Evolutionary conservation across 257 asterid species (phyloP).

Genomic region (Eucommia ulmoides): DNA sequence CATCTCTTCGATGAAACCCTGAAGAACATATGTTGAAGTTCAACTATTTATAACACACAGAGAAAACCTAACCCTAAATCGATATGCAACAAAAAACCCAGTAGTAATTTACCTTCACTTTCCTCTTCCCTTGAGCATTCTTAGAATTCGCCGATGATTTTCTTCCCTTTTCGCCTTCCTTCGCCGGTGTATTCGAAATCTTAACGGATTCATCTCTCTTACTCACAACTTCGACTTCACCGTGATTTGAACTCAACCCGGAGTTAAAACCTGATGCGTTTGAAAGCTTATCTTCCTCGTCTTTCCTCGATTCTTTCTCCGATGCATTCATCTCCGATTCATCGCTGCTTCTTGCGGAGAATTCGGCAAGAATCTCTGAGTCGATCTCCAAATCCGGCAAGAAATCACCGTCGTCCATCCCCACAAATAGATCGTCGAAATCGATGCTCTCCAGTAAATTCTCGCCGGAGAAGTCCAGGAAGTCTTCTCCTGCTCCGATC

Average conservation of each 20-base stretch:
- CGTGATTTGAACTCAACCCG: slow-evolving; percentile 27
- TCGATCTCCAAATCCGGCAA: slow-evolving; percentile 85
- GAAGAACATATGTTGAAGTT: too few relatives aligned
- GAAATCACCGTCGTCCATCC: slow-evolving; percentile 50
- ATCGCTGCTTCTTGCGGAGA: slow-evolving; percentile 30
- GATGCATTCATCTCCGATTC: slow-evolving; percentile 29
- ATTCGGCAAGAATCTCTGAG: slow-evolving; percentile 51
- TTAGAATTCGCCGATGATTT: slow-evolving; percentile 36
- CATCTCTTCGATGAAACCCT: too few relatives aligned
- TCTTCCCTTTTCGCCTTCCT: slow-evolving; percentile 28
- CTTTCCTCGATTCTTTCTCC: slow-evolving; percentile 16
- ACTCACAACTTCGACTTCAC: slow-evolving; percentile 24
- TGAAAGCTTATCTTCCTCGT: slow-evolving; percentile 17
- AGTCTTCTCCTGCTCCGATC: slow-evolving; percentile 28
- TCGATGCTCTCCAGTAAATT: slow-evolving; percentile 66
- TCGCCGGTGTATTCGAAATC: slow-evolving; percentile 14
- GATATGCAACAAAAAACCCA: too few relatives aligned
- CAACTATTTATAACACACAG: too few relatives aligned
- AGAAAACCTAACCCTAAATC: too few relatives aligned
- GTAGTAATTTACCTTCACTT: too few relatives aligned
- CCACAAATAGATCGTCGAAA: slow-evolving; percentile 63
- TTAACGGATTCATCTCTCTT: slow-evolving; percentile 12
- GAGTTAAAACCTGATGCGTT: slow-evolving; percentile 34
- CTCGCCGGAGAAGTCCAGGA: too few relatives aligned
- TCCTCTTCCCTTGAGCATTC: slow-evolving; percentile 44